Percentiles rank a stretch among this genome's conserved stretches.
Evolutionary conservation across 768 basidiomycete species (phyloP).

Genomic region (Pleurotus tuoliensis): DNA sequence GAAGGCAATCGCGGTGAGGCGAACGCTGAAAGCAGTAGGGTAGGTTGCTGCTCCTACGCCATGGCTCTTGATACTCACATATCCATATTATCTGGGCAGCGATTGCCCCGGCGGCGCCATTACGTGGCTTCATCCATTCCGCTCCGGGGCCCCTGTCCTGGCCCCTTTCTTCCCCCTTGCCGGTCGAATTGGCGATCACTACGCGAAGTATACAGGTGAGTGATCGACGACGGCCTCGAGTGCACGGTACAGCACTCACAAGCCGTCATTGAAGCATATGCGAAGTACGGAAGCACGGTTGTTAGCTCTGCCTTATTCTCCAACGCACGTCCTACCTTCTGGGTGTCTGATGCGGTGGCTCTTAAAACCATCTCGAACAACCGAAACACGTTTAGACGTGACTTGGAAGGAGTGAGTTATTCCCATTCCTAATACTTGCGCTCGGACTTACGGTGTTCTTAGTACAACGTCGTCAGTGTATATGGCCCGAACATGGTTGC

Average conservation of each 20-base stretch:
- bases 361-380: constrained; percentile 30
- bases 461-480: constrained; percentile 39
- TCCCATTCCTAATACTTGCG: background rate
- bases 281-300: constrained; percentile 32
- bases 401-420: constrained; percentile 28
- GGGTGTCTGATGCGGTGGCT: constrained; percentile 41
- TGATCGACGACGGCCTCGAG: background rate
- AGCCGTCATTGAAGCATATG: constrained; percentile 21
- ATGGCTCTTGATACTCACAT: background rate
- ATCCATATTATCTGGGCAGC: background rate
- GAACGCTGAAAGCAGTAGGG: background rate
- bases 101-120: constrained; percentile 1
- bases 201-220: constrained; percentile 3
- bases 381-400: constrained; percentile 34
- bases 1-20: background rate
- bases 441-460: background rate
- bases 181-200: constrained; percentile 3
- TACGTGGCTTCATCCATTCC: constrained; percentile 8
- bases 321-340: constrained; percentile 27
- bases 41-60: background rate
- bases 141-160: constrained; percentile 2
- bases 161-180: constrained; percentile 1
- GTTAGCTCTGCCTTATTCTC: constrained; percentile 31
- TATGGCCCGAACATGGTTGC: constrained; percentile 43
- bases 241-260: background rate